A percentile compares a stretch with the other conserved stretches of the same genome.
phyloP scores from a whole-genome alignment of 2,329 filamentous ascomycete genomes.

The Beauveria varroae region DNA sequence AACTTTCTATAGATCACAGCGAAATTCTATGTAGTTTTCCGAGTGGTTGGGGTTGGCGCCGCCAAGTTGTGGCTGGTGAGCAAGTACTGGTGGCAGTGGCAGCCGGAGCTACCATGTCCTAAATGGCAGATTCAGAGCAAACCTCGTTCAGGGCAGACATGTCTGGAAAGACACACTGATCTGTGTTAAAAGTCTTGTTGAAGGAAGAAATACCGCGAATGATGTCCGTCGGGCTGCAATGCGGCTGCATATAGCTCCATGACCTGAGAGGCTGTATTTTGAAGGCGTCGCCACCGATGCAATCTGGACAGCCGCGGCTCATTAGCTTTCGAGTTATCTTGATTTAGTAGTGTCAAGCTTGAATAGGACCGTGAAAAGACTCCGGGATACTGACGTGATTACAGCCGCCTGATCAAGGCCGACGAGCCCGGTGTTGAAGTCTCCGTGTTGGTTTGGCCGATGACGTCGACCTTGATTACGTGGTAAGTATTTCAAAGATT shows the following conservation, averaged over 20 bases:
- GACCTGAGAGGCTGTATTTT: too few species aligned
- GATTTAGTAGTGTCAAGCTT: not conserved
- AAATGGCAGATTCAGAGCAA: not conserved
- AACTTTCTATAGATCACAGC: too few species aligned
- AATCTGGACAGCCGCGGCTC: not conserved
- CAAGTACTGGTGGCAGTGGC: not conserved
- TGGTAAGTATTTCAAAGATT: not conserved
- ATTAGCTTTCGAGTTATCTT: not conserved
- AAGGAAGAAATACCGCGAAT: too few species aligned
- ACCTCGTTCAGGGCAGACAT: not conserved
- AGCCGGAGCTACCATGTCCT: too few species aligned
- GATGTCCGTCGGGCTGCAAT: not conserved
- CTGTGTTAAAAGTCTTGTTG: too few species aligned
- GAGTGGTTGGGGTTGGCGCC: not conserved
- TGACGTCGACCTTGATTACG: constrained; percentile 2
- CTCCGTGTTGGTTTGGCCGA: not conserved
- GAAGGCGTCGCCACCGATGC: not conserved
- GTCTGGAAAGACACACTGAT: not conserved
- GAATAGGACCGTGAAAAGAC: not conserved
- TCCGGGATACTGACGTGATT: not conserved
- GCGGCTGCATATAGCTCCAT: not conserved
- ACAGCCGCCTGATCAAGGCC: not conserved
- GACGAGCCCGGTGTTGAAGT: constrained; percentile 1
- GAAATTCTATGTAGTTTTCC: too few species aligned
- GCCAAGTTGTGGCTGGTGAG: not conserved